A percentile compares a stretch with the other conserved stretches of the same genome.
Conservation (phyloP, 208 protist species). For the Angomonas ambiguus region DNA sequence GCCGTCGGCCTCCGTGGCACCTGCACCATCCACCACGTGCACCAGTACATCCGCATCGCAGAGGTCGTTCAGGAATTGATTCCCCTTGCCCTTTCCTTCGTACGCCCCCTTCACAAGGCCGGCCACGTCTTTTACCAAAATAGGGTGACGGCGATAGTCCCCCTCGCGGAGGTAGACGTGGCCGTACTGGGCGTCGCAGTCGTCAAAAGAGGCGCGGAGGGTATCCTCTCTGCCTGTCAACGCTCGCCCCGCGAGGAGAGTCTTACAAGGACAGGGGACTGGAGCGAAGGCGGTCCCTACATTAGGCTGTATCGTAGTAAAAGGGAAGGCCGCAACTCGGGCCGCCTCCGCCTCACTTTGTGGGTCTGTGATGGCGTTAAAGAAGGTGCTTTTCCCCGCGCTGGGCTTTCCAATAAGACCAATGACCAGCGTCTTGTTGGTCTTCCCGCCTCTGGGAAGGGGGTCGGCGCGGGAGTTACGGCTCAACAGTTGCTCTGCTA, state of each 20-base stretch:
- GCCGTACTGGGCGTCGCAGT: slow-evolving; percentile 62
- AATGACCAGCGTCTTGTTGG: slow-evolving; percentile 76
- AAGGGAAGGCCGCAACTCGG: slow-evolving; percentile 88
- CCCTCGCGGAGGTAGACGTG: slow-evolving; percentile 37
- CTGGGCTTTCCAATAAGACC: slow-evolving; percentile 93
- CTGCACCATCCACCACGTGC: slow-evolving; percentile 92
- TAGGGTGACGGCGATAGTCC: slow-evolving; percentile 65
- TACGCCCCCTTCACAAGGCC: slow-evolving; percentile 95
- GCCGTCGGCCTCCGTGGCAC: slow-evolving; percentile 85
- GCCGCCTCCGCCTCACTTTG: slow-evolving; percentile 71
- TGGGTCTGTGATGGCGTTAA: slow-evolving; percentile 91
- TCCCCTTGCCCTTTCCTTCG: slow-evolving; percentile 87
- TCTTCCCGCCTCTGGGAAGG: slow-evolving; percentile 12
- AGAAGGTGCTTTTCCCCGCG: slow-evolving; percentile 93
- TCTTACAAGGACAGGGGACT: slow-evolving; percentile 66
- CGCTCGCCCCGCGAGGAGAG: slow-evolving; percentile 12
- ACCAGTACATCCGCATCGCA: slow-evolving; percentile 91
- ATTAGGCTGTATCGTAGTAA: slow-evolving; percentile 95
- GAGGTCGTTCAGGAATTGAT: slow-evolving; percentile 95
- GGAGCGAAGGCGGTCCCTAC: slow-evolving; percentile 52
- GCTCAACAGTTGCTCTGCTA: slow-evolving; percentile 22
- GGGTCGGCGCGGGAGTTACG: neutral
- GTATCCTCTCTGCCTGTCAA: neutral
- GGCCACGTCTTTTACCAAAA: slow-evolving; percentile 90
- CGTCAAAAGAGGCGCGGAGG: neutral